phyloP scores from a whole-genome alignment of 495 filamentous ascomycete genomes.

The Hypoxylon fuscum region DNA sequence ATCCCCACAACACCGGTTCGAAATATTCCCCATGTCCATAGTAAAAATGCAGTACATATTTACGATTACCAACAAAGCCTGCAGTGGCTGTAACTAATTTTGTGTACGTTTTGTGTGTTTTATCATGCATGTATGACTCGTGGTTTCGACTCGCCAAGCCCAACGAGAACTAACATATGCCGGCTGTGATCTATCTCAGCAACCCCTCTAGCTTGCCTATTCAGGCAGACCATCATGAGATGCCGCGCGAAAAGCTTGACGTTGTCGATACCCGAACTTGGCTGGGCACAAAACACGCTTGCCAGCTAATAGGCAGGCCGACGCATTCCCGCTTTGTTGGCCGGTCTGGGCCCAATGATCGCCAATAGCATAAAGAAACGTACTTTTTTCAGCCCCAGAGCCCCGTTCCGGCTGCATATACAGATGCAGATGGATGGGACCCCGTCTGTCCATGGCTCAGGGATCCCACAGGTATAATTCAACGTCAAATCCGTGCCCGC shows the following conservation, averaged over 20 bases:
- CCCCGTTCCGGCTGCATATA: neutral
- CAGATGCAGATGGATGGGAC: too few relatives aligned
- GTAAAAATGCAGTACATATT: neutral
- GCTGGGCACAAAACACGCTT: neutral
- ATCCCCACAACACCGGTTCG: neutral
- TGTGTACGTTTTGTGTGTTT: neutral
- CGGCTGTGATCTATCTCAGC: too few relatives aligned
- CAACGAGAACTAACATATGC: too few relatives aligned
- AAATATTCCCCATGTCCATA: slow-evolving; percentile 29
- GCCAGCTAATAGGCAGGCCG: neutral
- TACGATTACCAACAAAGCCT: neutral
- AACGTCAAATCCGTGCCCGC: too few relatives aligned
- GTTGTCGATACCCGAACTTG: too few relatives aligned
- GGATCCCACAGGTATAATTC: too few relatives aligned
- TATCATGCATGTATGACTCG: neutral
- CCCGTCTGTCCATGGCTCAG: too few relatives aligned
- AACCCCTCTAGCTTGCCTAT: too few relatives aligned
- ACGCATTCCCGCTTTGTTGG: neutral
- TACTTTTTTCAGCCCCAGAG: neutral
- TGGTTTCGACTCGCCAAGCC: too few relatives aligned
- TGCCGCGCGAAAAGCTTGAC: too few relatives aligned
- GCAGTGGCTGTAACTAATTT: neutral
- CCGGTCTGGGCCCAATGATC: neutral
- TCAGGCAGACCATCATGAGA: too few relatives aligned
- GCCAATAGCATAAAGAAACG: neutral